Percentiles rank a stretch among this genome's conserved stretches.
Conservation (phyloP, 139 green algal species). For the Pseudopediastrum boryanum region DNA sequence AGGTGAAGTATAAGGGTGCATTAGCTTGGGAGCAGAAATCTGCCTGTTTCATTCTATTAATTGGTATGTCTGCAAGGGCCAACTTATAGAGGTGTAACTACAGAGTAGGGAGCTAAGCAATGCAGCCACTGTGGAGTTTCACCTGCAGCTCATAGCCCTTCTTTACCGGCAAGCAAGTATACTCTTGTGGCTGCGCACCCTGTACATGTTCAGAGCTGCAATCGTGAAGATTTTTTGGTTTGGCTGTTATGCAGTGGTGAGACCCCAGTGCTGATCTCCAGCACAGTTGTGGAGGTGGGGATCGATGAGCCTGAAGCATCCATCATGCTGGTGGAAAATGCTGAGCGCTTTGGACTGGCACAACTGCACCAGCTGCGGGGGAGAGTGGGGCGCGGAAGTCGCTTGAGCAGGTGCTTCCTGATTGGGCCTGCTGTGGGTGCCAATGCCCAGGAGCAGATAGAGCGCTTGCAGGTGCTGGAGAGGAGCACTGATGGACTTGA, state of each 20-base stretch:
- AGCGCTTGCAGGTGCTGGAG: slow-evolving; percentile 65
- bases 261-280: slow-evolving; percentile 80
- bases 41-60: too few species aligned
- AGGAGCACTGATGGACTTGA: slow-evolving; percentile 69
- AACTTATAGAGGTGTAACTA: too few species aligned
- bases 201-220: background rate
- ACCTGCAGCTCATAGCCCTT: too few species aligned
- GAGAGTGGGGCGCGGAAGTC: slow-evolving; percentile 69
- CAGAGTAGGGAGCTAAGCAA: too few species aligned
- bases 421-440: slow-evolving; percentile 7
- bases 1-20: too few species aligned
- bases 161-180: too few species aligned
- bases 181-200: too few species aligned
- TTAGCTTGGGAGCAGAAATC: too few species aligned
- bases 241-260: slow-evolving; percentile 53
- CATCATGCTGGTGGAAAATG: slow-evolving; percentile 93
- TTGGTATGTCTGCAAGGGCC: too few species aligned
- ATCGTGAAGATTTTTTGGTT: background rate
- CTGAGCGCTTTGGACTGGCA: slow-evolving; percentile 94
- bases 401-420: slow-evolving; percentile 38
- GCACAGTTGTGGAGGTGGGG: slow-evolving; percentile 88
- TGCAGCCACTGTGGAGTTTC: too few species aligned
- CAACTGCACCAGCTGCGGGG: slow-evolving; percentile 95
- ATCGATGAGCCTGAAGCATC: slow-evolving; percentile 89
- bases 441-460: background rate